Evolutionary conservation across 2,329 filamentous ascomycete genomes (phyloP).

Genomic region (Arthrinium phaeospermum): DNA sequence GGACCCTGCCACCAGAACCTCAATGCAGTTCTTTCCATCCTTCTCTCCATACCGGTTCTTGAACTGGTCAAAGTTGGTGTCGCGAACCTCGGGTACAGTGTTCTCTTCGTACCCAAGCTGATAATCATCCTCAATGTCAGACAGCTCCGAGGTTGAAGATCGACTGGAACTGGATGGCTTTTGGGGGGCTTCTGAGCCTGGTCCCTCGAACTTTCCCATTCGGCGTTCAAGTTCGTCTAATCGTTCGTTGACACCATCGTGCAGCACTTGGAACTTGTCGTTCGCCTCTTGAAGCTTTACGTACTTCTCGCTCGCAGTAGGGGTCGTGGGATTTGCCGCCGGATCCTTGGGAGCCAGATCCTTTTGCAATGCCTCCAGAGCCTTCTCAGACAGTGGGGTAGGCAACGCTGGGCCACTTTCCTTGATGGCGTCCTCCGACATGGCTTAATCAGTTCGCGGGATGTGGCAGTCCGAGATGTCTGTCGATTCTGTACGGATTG

Average conservation of each 20-base stretch:
- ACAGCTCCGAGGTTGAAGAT: neutral
- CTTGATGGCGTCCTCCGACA: neutral
- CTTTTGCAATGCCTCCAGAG: neutral
- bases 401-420: neutral
- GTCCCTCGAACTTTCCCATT: neutral
- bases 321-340: accelerated
- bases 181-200: neutral
- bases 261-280: neutral
- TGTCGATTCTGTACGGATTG: too few relatives aligned
- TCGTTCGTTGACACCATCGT: neutral
- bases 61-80: neutral
- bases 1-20: neutral
- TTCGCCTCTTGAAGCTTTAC: neutral
- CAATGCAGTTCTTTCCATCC: neutral
- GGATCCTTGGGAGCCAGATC: neutral
- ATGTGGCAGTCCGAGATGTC: too few relatives aligned
- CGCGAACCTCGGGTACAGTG: neutral
- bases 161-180: neutral
- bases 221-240: neutral
- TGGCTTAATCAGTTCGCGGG: neutral
- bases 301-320: neutral
- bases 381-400: neutral
- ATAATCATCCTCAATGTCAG: neutral
- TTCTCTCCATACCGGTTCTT: neutral
- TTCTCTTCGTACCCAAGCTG: neutral